A percentile compares a stretch with the other conserved stretches of the same genome.
Evolutionary conservation across 768 basidiomycete species (phyloP).

Genomic region (Wakefieldia striispora): DNA sequence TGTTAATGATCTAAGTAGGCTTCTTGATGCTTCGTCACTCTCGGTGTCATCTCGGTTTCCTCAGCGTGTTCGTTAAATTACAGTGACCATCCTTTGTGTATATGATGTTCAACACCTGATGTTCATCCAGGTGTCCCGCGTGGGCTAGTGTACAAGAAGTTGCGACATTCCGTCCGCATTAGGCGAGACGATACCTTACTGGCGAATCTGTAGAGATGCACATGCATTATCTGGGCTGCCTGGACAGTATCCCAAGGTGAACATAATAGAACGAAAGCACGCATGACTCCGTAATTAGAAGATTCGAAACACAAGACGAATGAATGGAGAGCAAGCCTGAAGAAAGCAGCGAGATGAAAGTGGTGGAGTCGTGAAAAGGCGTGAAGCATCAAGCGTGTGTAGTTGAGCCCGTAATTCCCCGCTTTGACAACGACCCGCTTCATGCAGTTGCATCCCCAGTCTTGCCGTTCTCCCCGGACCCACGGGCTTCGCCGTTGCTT

Average conservation of each 20-base stretch:
- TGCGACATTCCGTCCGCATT: too few species aligned
- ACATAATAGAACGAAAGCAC: constrained; percentile 22
- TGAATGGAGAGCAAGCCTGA: constrained; percentile 4
- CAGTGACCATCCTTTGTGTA: too few species aligned
- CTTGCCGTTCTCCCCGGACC: constrained; percentile 27
- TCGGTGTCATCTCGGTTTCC: too few species aligned
- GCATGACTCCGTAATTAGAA: constrained; percentile 21
- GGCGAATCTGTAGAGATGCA: constrained; percentile 15
- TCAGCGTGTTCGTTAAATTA: too few species aligned
- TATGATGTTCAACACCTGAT: too few species aligned
- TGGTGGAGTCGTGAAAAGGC: constrained; percentile 16
- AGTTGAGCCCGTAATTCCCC: constrained; percentile 17
- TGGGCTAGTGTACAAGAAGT: too few species aligned
- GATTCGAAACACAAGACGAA: constrained; percentile 10
- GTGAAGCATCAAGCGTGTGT: constrained; percentile 17
- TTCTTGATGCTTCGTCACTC: too few species aligned
- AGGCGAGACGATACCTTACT: background rate
- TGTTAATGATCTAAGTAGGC: too few species aligned
- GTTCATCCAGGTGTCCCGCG: too few species aligned
- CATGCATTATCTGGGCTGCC: constrained; percentile 19
- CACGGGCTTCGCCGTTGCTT: constrained; percentile 29
- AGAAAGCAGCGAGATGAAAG: constrained; percentile 8
- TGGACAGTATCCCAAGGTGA: constrained; percentile 17
- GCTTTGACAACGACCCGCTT: constrained; percentile 15
- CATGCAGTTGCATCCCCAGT: constrained; percentile 24